These are phyloP conservation scores for Penicillium subrubescens DNA, from an alignment of 495 filamentous ascomycete genomes.

Conservation along the genomic window DNA sequence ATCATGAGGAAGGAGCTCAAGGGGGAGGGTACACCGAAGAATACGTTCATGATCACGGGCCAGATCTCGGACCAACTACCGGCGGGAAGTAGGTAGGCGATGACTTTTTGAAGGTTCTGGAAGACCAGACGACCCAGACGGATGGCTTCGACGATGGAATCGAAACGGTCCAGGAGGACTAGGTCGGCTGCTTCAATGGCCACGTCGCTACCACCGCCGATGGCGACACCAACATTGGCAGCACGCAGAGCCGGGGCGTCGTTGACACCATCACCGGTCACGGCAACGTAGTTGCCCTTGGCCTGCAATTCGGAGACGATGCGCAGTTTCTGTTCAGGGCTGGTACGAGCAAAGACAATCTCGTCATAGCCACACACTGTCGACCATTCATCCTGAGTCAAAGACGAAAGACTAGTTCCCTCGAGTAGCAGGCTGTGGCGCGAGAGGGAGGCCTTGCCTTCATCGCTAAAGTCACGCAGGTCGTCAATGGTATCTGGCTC, in stretches of 20 bases:
- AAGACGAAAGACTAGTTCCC: constrained; percentile 58
- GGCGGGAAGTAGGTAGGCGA: constrained; percentile 62
- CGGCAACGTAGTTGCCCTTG: constrained; percentile 69
- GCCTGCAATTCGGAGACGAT: constrained; percentile 70
- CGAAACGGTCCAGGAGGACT: constrained; percentile 74
- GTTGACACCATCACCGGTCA: constrained; percentile 72
- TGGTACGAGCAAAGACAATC: constrained; percentile 73
- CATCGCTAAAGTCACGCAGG: constrained; percentile 14
- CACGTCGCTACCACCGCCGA: constrained; percentile 60
- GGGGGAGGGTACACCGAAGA: constrained; percentile 70
- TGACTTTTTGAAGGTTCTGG: constrained; percentile 62
- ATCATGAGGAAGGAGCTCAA: constrained; percentile 74
- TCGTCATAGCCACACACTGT: constrained; percentile 59
- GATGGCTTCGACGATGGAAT: constrained; percentile 68
- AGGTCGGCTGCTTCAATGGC: constrained; percentile 85
- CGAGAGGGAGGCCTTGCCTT: constrained; percentile 14
- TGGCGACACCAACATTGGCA: constrained; percentile 69
- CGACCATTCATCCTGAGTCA: constrained; percentile 61
- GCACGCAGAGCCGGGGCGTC: constrained; percentile 67
- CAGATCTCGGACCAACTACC: constrained; percentile 74
- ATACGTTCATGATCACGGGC: constrained; percentile 71
- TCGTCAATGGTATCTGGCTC: constrained; percentile 42
- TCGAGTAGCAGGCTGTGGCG: constrained; percentile 40
- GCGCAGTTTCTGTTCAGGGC: constrained; percentile 74
- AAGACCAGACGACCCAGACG: constrained; percentile 58